These are phyloP conservation scores for Leptographium procerum DNA, from an alignment of 2,329 filamentous ascomycete genomes.

Conservation along the genomic window DNA sequence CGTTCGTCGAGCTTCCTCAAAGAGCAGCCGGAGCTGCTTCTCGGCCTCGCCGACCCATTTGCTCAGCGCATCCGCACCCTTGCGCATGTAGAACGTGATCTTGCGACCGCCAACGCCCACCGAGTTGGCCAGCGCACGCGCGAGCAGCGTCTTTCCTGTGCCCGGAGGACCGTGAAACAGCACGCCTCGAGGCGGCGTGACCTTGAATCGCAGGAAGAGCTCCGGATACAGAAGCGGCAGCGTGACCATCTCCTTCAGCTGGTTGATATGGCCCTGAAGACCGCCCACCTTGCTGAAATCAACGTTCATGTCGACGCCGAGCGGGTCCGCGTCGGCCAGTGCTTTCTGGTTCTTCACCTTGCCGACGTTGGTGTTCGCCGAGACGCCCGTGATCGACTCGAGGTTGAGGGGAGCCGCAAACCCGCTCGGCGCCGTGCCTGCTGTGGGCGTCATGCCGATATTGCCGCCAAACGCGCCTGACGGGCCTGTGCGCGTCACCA, in stretches of 20 bases:
- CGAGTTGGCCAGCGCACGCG: slow-evolving; percentile 82
- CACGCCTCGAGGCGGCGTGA: slow-evolving; percentile 88
- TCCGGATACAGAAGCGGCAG: slow-evolving; percentile 90
- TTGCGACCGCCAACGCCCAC: slow-evolving; percentile 83
- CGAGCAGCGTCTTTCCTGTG: slow-evolving; percentile 95
- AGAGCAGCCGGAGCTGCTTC: slow-evolving; percentile 82
- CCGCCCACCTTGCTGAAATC: slow-evolving; percentile 93
- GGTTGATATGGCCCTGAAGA: slow-evolving; percentile 84
- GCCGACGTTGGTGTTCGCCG: slow-evolving; percentile 66
- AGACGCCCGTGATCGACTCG: slow-evolving; percentile 28
- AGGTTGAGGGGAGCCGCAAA: slow-evolving; percentile 21
- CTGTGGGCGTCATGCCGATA: slow-evolving; percentile 49
- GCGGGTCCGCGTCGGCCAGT: slow-evolving; percentile 83
- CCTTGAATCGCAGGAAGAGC: slow-evolving; percentile 80
- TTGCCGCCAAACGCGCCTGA: slow-evolving; percentile 40
- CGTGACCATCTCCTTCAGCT: slow-evolving; percentile 97
- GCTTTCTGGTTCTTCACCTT: slow-evolving; percentile 90
- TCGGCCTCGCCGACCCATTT: slow-evolving; percentile 99
- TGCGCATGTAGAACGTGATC: slow-evolving; percentile 98
- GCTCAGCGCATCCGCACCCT: slow-evolving; percentile 91
- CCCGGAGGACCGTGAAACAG: slow-evolving; percentile 94
- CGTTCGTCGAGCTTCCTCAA: slow-evolving; percentile 89
- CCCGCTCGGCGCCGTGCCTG: slow-evolving; percentile 21
- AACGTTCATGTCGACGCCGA: slow-evolving; percentile 85
- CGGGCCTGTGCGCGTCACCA: slow-evolving; percentile 31